Base-by-base conservation (phyloP, 148 eudicot species). In the Rhododendron ferrugineum region DNA sequence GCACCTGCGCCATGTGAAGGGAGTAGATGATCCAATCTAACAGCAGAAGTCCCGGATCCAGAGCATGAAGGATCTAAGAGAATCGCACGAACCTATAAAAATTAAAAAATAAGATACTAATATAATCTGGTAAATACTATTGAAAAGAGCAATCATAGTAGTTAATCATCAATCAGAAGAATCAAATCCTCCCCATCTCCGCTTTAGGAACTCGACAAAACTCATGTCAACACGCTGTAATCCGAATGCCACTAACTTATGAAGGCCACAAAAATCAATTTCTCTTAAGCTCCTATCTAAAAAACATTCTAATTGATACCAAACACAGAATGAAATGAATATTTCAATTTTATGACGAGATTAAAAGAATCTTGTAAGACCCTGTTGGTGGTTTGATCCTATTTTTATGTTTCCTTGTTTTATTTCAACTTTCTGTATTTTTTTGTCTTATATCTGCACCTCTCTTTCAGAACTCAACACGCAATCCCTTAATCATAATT, bases 11-110 rank as follows among this genome's bases (percentile, higher is more conserved):
- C 90, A 88, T 89, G 87, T 64, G 99, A 97, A 85, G 99, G 99
- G 34, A 97, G 98, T 58, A 97, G 87, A 90, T 97, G 93, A 91
- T 97, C 99, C 86, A 97, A 83, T 93, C 99, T 94, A 15, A 94
- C 92, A 81, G 93, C 91, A 87, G 90, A 90, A 82, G 98, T 97
- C 89, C 99, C 99, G 73, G 99, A 97, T 87, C 99, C 99, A 84
- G 99, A 97, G 92, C 99, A 97, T 81, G 99, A 97, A 79, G 99
- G 99, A 90, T 97, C 99, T 83, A 97, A 90, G 78, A 97, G 96
- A 88, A 97, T 93, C 40, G 96, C 99, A 83, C 89, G 94, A 84
- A 95, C 91, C 99, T 97, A 92, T 34, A 85, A 54, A 49, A 40
- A 80, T 28, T 34, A 23, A 4, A 23, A 4, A 50, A 26, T 23